Conservation (phyloP, 441 rosid species). For the Macaranga tanarius region DNA sequence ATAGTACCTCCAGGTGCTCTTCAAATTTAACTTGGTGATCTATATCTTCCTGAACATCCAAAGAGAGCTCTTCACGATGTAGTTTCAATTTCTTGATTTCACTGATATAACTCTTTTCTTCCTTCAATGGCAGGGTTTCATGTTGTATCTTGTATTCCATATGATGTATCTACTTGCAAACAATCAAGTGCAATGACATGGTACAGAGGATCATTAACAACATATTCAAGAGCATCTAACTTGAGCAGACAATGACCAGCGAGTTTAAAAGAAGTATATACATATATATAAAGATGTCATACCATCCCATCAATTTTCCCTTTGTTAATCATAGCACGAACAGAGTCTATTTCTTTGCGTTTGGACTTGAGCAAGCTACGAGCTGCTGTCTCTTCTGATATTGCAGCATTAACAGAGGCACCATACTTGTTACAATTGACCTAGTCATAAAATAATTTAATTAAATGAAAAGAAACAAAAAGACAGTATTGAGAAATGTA, state of each 20-base stretch:
- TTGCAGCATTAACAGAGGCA: slow-evolving; percentile 41
- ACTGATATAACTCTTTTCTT: slow-evolving; percentile 72
- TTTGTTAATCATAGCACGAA: slow-evolving; percentile 49
- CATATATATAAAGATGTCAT: slow-evolving; percentile 24
- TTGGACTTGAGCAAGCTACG: slow-evolving; percentile 56
- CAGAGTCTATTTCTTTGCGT: slow-evolving; percentile 67
- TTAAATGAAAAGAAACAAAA: slow-evolving; percentile 22
- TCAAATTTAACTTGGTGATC: slow-evolving; percentile 63
- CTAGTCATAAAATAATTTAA: slow-evolving; percentile 35
- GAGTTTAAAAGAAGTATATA: neutral
- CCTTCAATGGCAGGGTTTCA: slow-evolving; percentile 67
- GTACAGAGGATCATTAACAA: neutral
- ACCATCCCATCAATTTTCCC: slow-evolving; percentile 64
- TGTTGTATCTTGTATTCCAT: slow-evolving; percentile 75
- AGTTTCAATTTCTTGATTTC: slow-evolving; percentile 72
- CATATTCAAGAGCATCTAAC: slow-evolving; percentile 7
- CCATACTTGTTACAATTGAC: slow-evolving; percentile 44
- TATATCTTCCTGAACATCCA: slow-evolving; percentile 58
- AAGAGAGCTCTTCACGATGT: slow-evolving; percentile 51
- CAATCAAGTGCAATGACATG: slow-evolving; percentile 13
- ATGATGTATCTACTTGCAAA: slow-evolving; percentile 53
- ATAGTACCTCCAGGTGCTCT: slow-evolving; percentile 65
- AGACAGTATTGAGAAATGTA: neutral
- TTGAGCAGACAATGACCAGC: neutral
- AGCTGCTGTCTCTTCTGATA: slow-evolving; percentile 59